Evolutionary conservation across 2,329 filamentous ascomycete genomes (phyloP), one percentile per base, ranked within the genome.

Genomic region (Aplosporella prunicola): DNA sequence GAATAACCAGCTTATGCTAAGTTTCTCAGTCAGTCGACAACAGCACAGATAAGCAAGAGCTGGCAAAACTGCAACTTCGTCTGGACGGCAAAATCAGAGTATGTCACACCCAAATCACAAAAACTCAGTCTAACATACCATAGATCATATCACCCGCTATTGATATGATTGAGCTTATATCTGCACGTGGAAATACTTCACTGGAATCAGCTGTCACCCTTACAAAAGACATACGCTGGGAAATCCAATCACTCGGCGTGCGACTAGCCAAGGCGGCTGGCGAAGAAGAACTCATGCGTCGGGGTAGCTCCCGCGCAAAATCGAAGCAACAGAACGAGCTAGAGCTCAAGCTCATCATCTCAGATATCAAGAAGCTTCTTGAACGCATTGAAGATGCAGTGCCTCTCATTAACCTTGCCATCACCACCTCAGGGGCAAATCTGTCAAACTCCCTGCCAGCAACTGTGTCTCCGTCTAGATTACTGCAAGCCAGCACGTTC

Each of bases 401-500:
- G 9, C 89, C 89, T 0, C 68, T 94, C 3, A 81, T 98, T 55
- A 94, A 91, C 50, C 70, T 98, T 18, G 91, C 91, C 39, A 93
- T 98, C 46, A 91, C 86, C 2, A 89, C 88, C 1, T 95, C 89
- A 1, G 91, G 91, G 0, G 87, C 89, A 39, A 93, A 77, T 41
- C 68, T 96, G 20, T 86, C 84, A 0, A 83, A 83, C 0, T 80
- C 78, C 3, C 67, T 95, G 18, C 84, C 87, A 0, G 69, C 82
- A 2, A 81, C 81, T 8, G 83, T 96, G 29, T 96, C 89, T 1
- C 89, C 89, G 1, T 95, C 89, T 4, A 75, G 91, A 26, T 65
- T 98, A 27, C 66, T 96, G 24, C 91, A 98, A 60, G 88, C 91
- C 13, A 96, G 89, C 53, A 91, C 87, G 4, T 82, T 95, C 46